Base-by-base conservation (phyloP, 768 basidiomycete genomes). In the Tricholomella constricta region DNA sequence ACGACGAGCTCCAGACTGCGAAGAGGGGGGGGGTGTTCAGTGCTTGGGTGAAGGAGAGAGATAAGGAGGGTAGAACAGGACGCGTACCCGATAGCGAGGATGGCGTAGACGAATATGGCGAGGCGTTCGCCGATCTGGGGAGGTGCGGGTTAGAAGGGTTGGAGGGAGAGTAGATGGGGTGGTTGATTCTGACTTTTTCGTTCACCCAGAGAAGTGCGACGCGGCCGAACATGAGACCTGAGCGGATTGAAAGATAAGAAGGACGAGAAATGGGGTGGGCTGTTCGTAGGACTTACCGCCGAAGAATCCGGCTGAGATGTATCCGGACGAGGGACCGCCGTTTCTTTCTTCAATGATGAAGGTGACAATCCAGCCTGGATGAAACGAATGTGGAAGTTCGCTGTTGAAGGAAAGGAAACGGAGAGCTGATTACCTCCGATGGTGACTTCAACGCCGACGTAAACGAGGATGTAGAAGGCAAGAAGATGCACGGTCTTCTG, bases 401-500 rank as follows among this genome's bases (percentile, higher is more conserved):
- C 11, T 10, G 34, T 8, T 2, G 6, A 22, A 25, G n/a, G 25
- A 11, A 12, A 45, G n/a, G 6, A 2, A 11, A 14, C 6, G 48
- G 35, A 48, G 38, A 25, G 14, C 17, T 31, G 22, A 62, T 27
- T 38, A 76, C 79, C 79, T 52, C 79, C 80, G 45, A 78, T 75
- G 0, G 78, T 81, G 0, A 88, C 85, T 59, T 88, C 87, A 2
- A 85, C 78, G 9, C 87, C 87, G 20, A 88, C 84, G 59, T 88
- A 88, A 0, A 87, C 77, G 9, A 87, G 71, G 47, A 80, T 76
- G 60, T 85, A 89, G 56, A 84, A 69, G 0, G 87, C 84, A 4
- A 89, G 69, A 15, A 83, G 67, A 55, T 88, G 85, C 1, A 88
- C 84, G 0, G 76, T 74, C 51, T 73, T 79, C 42, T 76, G 71